Percentiles rank a stretch among this genome's conserved stretches.
phyloP scores from a whole-genome alignment of 2,329 filamentous ascomycete species.

The Beauveria rudraprayagi region DNA sequence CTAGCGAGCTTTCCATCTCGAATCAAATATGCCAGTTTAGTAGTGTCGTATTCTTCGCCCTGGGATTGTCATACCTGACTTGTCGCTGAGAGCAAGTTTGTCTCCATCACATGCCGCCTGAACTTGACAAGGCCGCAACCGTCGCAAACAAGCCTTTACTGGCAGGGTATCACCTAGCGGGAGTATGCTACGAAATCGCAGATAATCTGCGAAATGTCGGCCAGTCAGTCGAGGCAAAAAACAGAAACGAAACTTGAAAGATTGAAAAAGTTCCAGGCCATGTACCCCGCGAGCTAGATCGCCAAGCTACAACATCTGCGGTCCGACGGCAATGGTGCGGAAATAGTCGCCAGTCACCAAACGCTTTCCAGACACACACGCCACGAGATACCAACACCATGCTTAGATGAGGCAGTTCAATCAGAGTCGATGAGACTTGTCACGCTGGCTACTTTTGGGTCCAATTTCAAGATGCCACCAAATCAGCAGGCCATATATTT shows the following conservation, averaged over 20 bases:
- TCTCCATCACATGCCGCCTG: neutral
- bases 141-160: neutral
- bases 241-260: neutral
- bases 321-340: constrained; percentile 2
- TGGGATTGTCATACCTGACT: neutral
- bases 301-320: neutral
- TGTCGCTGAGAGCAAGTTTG: neutral
- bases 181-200: neutral
- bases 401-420: neutral
- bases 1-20: neutral
- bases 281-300: neutral
- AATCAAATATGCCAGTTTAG: neutral
- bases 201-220: neutral
- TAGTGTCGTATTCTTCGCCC: neutral
- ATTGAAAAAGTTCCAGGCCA: neutral
- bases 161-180: too few relatives aligned
- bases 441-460: neutral
- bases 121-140: neutral
- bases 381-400: neutral
- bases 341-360: neutral
- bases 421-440: too few relatives aligned
- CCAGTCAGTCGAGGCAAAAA: too few relatives aligned
- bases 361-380: neutral
- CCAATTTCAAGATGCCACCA: neutral
- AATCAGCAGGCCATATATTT: too few relatives aligned